Evolutionary conservation across 192 early-diverging fungal species (phyloP).

Genomic region (Gamsiella multidivaricata): DNA sequence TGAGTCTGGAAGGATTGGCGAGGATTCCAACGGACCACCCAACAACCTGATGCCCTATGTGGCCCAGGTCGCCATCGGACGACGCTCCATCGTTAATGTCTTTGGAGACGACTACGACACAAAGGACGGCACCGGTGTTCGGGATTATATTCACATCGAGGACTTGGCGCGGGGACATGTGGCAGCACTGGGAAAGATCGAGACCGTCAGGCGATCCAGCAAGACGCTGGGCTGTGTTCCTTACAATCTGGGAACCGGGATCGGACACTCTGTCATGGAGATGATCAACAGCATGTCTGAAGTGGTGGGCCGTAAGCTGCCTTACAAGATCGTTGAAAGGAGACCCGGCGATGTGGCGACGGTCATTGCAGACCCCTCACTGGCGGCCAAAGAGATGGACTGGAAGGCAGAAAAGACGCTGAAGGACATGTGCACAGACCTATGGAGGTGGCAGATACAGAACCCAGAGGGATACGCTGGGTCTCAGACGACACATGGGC

Average conservation of each 20-base stretch:
- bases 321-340: slow-evolving; percentile 70
- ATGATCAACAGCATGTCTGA: slow-evolving; percentile 86
- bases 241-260: slow-evolving; percentile 92
- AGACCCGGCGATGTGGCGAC: slow-evolving; percentile 86
- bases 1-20: slow-evolving; percentile 88
- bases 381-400: slow-evolving; percentile 42
- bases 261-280: slow-evolving; percentile 91
- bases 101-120: slow-evolving; percentile 96
- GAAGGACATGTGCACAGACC: slow-evolving; percentile 60
- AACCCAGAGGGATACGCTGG: slow-evolving; percentile 61
- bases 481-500: not conserved
- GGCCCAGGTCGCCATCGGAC: slow-evolving; percentile 89
- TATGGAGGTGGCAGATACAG: slow-evolving; percentile 62
- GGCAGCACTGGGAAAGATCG: slow-evolving; percentile 81
- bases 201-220: slow-evolving; percentile 4
- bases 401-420: slow-evolving; percentile 52
- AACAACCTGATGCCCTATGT: slow-evolving; percentile 95
- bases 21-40: slow-evolving; percentile 85
- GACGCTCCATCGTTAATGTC: slow-evolving; percentile 81
- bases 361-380: slow-evolving; percentile 79
- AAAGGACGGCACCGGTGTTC: slow-evolving; percentile 86
- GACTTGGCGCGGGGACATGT: slow-evolving; percentile 92
- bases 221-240: slow-evolving; percentile 68
- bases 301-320: slow-evolving; percentile 84
- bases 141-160: slow-evolving; percentile 95